Conservation (phyloP, 352 stramenopile species). For the Globisporangium heterothallicum region DNA sequence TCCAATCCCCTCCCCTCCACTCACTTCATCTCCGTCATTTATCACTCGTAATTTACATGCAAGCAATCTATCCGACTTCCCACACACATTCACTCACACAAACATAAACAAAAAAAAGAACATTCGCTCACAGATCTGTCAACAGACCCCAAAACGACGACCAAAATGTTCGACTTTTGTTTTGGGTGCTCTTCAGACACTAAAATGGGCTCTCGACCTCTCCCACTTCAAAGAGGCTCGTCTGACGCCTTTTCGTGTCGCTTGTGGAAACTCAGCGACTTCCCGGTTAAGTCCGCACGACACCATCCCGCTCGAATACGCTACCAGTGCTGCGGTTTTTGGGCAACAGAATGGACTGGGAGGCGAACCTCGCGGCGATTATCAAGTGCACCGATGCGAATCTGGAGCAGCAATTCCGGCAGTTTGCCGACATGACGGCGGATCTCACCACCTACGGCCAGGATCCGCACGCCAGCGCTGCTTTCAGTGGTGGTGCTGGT, state of each 20-base stretch:
- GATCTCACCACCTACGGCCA: conserved; percentile 11
- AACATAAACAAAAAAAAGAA: conserved; percentile 2
- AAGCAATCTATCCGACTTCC: background rate
- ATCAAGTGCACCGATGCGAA: conserved; percentile 82
- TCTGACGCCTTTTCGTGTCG: no score
- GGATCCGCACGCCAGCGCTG: background rate
- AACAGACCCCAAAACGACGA: background rate
- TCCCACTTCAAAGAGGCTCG: no score
- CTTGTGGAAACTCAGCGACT: no score
- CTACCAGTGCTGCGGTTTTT: background rate
- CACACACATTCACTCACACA: no score
- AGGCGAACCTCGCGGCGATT: conserved; percentile 63
- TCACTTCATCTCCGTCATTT: no score
- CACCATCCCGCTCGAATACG: background rate
- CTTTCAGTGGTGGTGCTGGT: background rate
- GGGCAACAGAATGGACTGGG: conserved; percentile 26
- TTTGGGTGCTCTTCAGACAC: background rate
- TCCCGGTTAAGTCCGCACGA: no score
- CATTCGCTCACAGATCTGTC: background rate
- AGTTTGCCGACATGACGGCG: conserved; percentile 42
- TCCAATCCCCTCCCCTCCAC: background rate
- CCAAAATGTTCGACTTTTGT: background rate
- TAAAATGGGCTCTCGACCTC: background rate
- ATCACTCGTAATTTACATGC: background rate
- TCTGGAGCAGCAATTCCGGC: conserved; percentile 68